A percentile compares a stretch with the other conserved stretches of the same genome.
Evolutionary conservation across 768 basidiomycete species (phyloP).

Genomic region (Rhizopogon salebrosus): DNA sequence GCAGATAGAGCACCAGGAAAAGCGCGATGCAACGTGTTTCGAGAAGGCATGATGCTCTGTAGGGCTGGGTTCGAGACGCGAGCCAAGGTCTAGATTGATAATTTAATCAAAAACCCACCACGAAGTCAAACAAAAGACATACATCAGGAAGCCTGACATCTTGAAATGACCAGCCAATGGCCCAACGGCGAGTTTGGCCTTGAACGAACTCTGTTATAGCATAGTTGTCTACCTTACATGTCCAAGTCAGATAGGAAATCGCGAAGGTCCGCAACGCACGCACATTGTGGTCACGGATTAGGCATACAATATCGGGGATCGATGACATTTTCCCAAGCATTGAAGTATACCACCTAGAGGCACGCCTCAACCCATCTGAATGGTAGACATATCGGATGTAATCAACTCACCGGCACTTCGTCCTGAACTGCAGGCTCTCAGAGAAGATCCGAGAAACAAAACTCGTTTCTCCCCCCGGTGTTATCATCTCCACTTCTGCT

Average conservation of each 20-base stretch:
- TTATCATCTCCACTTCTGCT: constrained; percentile 83
- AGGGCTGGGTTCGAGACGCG: constrained; percentile 37
- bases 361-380: not conserved
- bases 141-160: constrained; percentile 73
- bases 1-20: constrained; percentile 13
- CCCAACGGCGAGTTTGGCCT: constrained; percentile 91
- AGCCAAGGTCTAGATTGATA: constrained; percentile 30
- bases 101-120: not conserved
- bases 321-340: constrained; percentile 88
- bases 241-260: not conserved
- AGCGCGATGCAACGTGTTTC: constrained; percentile 49
- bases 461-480: constrained; percentile 74
- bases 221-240: constrained; percentile 75
- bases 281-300: constrained; percentile 45
- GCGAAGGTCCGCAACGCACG: constrained; percentile 5
- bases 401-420: constrained; percentile 51
- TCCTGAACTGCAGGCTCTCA: constrained; percentile 56
- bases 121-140: constrained; percentile 22
- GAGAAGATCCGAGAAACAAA: constrained; percentile 77
- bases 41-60: constrained; percentile 49
- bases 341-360: constrained; percentile 82
- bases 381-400: too few species aligned
- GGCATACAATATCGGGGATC: constrained; percentile 52
- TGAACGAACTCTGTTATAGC: constrained; percentile 79
- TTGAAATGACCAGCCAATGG: constrained; percentile 79